Evolutionary conservation across 179 eudicot species (phyloP).

Genomic region (Silene noctiflora): DNA sequence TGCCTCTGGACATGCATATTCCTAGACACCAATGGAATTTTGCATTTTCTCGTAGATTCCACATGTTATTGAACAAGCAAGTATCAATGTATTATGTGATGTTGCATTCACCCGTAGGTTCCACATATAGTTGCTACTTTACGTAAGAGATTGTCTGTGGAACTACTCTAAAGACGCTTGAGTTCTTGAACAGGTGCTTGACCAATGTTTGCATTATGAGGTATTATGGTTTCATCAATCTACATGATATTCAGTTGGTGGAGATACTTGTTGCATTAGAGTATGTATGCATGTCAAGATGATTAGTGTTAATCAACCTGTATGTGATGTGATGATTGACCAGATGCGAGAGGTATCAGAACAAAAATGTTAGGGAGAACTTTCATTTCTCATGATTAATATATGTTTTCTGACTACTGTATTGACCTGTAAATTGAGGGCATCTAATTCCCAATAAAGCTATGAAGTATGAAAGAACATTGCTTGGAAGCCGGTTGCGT

Average conservation of each 20-base stretch:
- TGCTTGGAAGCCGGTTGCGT: not conserved
- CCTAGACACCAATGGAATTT: not conserved
- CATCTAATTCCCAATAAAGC: not conserved
- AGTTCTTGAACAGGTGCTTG: not conserved
- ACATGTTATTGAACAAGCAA: not conserved
- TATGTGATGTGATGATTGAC: not conserved
- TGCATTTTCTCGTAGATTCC: constrained; percentile 8
- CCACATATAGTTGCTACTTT: not conserved
- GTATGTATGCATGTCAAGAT: too few relatives aligned
- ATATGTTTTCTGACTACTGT: not conserved
- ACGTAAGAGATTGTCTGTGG: not conserved
- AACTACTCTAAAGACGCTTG: not conserved
- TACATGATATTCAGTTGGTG: not conserved
- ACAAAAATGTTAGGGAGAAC: not conserved
- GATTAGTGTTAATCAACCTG: not conserved
- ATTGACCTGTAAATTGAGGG: not conserved
- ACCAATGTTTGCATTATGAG: not conserved
- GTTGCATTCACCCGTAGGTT: not conserved
- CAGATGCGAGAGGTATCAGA: not conserved
- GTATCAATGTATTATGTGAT: too few relatives aligned
- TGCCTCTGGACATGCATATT: constrained; percentile 13
- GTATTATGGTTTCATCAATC: not conserved
- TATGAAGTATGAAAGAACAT: not conserved
- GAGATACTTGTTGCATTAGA: not conserved
- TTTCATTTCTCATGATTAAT: not conserved